phyloP scores from a whole-genome alignment of 257 asterid genomes.

The Haberlea rhodopensis region DNA sequence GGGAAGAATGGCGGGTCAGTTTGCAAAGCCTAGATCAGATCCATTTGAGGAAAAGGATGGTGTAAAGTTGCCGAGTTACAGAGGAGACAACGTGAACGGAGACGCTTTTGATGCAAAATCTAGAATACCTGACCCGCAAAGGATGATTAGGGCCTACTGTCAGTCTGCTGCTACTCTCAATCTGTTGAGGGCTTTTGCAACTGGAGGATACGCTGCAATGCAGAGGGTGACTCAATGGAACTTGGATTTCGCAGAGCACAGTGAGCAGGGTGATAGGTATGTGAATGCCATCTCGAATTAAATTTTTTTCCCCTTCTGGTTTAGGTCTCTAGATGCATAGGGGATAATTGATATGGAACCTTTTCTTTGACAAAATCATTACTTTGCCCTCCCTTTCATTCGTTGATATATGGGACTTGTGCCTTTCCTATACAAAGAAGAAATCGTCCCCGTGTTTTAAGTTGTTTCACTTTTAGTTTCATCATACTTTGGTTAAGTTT shows the following conservation, averaged over 20 bases:
- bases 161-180: slow-evolving; percentile 84
- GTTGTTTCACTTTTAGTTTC: background rate
- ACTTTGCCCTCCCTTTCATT: background rate
- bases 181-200: slow-evolving; percentile 79
- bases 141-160: slow-evolving; percentile 82
- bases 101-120: slow-evolving; percentile 64
- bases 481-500: too few species aligned
- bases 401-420: background rate
- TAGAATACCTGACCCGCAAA: slow-evolving; percentile 75
- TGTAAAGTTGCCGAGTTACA: slow-evolving; percentile 75
- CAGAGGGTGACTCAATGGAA: slow-evolving; percentile 84
- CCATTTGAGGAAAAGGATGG: slow-evolving; percentile 69
- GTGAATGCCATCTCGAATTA: background rate
- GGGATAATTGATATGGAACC: background rate
- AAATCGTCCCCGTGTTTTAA: too few species aligned
- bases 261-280: slow-evolving; percentile 89
- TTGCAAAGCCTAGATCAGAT: slow-evolving; percentile 82
- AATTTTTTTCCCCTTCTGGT: background rate
- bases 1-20: slow-evolving; percentile 93
- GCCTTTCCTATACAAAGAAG: background rate
- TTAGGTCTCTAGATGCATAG: background rate
- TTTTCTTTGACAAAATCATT: background rate
- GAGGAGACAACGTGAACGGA: slow-evolving; percentile 84
- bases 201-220: slow-evolving; percentile 87
- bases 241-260: slow-evolving; percentile 74